Evolutionary conservation across 345 rosid genomes (phyloP), one percentile per base, ranked within the genome.

Genomic region (Lepidium sativum): DNA sequence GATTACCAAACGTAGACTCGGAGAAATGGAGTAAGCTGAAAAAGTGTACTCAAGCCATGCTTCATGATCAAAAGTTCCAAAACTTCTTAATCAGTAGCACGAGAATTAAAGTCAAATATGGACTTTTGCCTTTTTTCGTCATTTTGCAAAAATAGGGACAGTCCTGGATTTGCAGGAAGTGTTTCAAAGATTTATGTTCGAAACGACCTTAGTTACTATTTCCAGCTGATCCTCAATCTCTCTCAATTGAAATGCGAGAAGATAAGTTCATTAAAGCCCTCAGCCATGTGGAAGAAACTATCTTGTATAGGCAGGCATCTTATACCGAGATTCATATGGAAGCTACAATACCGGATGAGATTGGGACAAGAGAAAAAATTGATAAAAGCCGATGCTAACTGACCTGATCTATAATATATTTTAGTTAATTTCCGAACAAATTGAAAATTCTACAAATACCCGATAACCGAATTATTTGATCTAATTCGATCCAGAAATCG

Each of bases 201-300:
- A 82, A 41, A 70, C 70, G 13, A 69, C 77, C 0, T 56, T 78
- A 40, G 42, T 55, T 5, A 48, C 63, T 7, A 66, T 77, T 2
- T 70, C 75, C 6, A 77, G 82, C 67, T 6, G 86, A 80, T 60
- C 84, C 80, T 7, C 64, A 27, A 5, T 27, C 31, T 27, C 31
- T 27, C 4, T 27, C 31, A 3, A 27, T 27, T 27, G 31, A 27
- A 51, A 8, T 71, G 8, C 81, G 77, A 0, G 43, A 73, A 13
- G 54, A 43, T 7, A 16, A 35, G 15, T 71, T 78, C 14, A 12
- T 58, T 1, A 34, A 58, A 42, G 80, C 81, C 0, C 48, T 71
- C 27, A 71, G 68, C 38, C 69, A 73, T 4, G 54, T 54, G 2
- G 59, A 33, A 58, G 72, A 39, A 56, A 58, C 13, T 18, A 45